These are phyloP conservation scores for Pleurozium schreberi DNA, from an alignment of 225 moss, liverwort and hornwort genomes.

Conservation along the genomic window DNA sequence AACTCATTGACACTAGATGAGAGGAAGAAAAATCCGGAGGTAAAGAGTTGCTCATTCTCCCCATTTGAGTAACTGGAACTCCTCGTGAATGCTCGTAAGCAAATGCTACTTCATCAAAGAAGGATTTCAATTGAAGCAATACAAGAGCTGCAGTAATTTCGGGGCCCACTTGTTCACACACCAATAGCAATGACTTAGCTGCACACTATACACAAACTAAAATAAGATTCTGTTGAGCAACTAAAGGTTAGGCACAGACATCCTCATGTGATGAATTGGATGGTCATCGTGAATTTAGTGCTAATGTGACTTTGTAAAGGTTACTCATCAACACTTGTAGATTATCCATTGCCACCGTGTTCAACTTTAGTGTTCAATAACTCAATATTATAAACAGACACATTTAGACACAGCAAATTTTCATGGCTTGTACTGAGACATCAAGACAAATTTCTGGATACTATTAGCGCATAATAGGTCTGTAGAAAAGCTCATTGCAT, in stretches of 20 bases:
- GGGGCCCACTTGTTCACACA: constrained; percentile 57
- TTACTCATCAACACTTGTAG: neutral
- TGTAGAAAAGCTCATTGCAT: neutral
- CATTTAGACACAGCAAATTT: neutral
- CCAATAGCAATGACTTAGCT: constrained; percentile 64
- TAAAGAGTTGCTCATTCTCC: neutral
- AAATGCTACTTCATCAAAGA: constrained; percentile 65
- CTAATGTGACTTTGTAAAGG: neutral
- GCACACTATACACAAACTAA: constrained; percentile 55
- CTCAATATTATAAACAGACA: neutral
- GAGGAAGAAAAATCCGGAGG: neutral
- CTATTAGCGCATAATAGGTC: neutral
- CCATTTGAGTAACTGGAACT: constrained; percentile 3
- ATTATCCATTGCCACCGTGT: neutral
- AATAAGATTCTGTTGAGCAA: neutral
- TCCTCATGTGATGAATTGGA: neutral
- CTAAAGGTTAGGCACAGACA: neutral
- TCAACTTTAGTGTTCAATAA: neutral
- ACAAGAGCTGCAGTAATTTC: constrained; percentile 51
- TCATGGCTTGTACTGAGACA: neutral
- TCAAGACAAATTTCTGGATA: neutral
- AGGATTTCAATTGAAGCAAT: constrained; percentile 53
- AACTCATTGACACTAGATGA: constrained; percentile 1
- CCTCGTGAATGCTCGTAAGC: constrained; percentile 35
- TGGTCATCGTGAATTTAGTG: neutral